Percentiles rank a stretch among this genome's conserved stretches.
Conservation (phyloP, 257 asterid species). For the Solanum paucissectum region DNA sequence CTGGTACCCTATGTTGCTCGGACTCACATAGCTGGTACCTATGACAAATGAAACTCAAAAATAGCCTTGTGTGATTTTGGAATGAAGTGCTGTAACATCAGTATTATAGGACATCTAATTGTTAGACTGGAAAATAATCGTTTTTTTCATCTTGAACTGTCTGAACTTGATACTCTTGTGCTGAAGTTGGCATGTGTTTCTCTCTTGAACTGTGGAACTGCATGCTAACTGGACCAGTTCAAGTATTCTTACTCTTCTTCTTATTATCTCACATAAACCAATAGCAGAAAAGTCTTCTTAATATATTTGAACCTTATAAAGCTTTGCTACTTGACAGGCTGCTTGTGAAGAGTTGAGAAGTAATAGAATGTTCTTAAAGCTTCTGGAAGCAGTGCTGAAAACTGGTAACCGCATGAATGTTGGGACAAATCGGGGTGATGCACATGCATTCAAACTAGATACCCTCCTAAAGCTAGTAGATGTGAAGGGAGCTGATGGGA, state of each 20-base stretch:
- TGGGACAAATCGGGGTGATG: slow-evolving; percentile 94
- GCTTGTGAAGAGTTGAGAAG: slow-evolving; percentile 87
- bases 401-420: slow-evolving; percentile 97
- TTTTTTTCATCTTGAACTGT: background rate
- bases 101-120: background rate
- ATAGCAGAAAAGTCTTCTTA: background rate
- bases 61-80: background rate
- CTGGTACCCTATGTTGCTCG: background rate
- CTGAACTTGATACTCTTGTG: background rate
- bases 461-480: slow-evolving; percentile 91
- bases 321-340: slow-evolving; percentile 36
- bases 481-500: slow-evolving; percentile 92
- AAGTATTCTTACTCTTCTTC: background rate
- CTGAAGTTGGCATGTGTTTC: background rate
- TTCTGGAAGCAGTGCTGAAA: slow-evolving; percentile 91
- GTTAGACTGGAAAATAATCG: background rate
- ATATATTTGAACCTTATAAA: background rate
- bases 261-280: background rate
- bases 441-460: slow-evolving; percentile 95
- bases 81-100: background rate
- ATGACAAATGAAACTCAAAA: background rate
- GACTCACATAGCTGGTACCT: background rate
- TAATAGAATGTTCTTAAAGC: slow-evolving; percentile 84
- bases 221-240: background rate
- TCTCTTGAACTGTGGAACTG: background rate